Base-by-base conservation (phyloP, 2,329 filamentous ascomycete species). In the Exophiala lecanii-corni region DNA sequence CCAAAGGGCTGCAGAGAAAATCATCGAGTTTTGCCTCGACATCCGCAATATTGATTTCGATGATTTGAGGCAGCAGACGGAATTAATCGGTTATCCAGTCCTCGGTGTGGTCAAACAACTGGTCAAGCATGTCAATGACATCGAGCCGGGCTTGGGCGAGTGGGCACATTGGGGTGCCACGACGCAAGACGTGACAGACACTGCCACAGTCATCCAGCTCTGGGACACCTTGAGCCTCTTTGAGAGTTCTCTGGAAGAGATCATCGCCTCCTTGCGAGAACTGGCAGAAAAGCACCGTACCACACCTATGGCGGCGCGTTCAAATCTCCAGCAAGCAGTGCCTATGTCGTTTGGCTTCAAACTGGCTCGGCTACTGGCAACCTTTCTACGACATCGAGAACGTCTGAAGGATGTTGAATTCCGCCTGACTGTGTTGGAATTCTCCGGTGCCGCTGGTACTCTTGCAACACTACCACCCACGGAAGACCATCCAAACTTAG, bases 181-280 rank as follows among this genome's bases (percentile, higher is more conserved):
- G 2, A 55, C 53, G n/a, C 53, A 55, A 42, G 53, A 55, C 31
- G 49, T 55, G 6, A 54, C 51, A 9, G 53, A 55, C 34, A 55
- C 51, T n/a, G 49, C 53, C 16, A 54, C 45, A 9, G 44, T 54
- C 28, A 45, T 55, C 7, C 53, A 55, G 37, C 36, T 55, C n/a
- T 53, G 53, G 41, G 51, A 55, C 31, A 54, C 51, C 13, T 31
- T 55, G 19, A 43, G 41, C 7, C 31, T 55, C 9, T 43, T 55
- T 25, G 49, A 50, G 43, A 38, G 45, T 20, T 36, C 36, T 10
- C 42, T 55, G 7, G 37, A 49, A 4, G 18, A 23, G 9, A 52
- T 51, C 26, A 50, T 54, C 18, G 6, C 35, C n/a, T 43, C 46
- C 6, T 25, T 55, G 19, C 32, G 44, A 9, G 19, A 12, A 3